Evolutionary conservation across 179 eudicot genomes (phyloP).

Genomic region (Amaranthus tricolor): DNA sequence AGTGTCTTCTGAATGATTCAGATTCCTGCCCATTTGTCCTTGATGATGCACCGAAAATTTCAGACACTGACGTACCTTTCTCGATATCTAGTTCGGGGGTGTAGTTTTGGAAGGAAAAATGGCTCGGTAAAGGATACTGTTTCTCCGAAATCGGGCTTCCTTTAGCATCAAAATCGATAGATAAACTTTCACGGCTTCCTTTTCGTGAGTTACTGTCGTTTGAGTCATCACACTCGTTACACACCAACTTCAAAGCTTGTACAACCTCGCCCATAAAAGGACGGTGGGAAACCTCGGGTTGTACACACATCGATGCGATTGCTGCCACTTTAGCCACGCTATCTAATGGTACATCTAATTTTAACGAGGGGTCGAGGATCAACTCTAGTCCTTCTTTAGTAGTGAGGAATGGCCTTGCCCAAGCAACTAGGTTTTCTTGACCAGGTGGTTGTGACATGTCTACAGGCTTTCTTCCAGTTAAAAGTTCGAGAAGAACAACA

Average conservation of each 20-base stretch:
- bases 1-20: conserved; percentile 53
- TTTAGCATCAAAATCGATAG: conserved; percentile 40
- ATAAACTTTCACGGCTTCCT: conserved; percentile 47
- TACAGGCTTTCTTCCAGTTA: conserved; percentile 87
- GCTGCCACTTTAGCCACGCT: conserved; percentile 83
- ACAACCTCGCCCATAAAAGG: conserved; percentile 99
- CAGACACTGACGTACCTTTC: conserved; percentile 57
- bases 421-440: conserved; percentile 75
- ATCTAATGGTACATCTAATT: conserved; percentile 57
- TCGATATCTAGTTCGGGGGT: conserved; percentile 47
- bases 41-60: conserved; percentile 36
- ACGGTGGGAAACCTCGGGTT: conserved; percentile 90
- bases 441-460: conserved; percentile 95
- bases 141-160: conserved; percentile 33
- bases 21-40: conserved; percentile 33
- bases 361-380: conserved; percentile 58
- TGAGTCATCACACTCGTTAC: conserved; percentile 57
- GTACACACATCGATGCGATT: conserved; percentile 94
- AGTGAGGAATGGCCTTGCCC: conserved; percentile 79
- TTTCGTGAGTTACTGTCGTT: conserved; percentile 42
- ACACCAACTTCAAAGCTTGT: conserved; percentile 84
- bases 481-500: conserved; percentile 93
- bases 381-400: conserved; percentile 56
- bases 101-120: conserved; percentile 39
- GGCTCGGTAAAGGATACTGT: conserved; percentile 29